Percentiles rank a stretch among this genome's conserved stretches.
phyloP scores from a whole-genome alignment of 2,329 filamentous ascomycete genomes.

The Neofusicoccum kwambonambiense region DNA sequence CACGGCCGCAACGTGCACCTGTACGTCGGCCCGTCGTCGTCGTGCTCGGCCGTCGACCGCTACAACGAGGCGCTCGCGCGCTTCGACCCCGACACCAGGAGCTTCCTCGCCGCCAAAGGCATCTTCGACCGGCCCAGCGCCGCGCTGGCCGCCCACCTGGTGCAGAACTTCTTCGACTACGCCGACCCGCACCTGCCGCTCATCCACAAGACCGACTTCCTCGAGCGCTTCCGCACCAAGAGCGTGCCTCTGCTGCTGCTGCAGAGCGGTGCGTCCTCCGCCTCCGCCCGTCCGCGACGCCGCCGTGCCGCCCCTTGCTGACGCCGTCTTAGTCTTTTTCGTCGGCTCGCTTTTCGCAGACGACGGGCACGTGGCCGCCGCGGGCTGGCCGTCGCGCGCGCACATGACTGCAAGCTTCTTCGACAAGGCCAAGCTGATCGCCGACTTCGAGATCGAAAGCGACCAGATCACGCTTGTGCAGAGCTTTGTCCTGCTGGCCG shows the following conservation, averaged over 20 bases:
- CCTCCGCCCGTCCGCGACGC: too few species aligned
- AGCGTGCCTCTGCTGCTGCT: neutral
- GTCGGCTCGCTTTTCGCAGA: conserved; percentile 2
- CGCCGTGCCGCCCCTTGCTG: too few species aligned
- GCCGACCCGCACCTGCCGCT: neutral
- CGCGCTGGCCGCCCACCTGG: neutral
- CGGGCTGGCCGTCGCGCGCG: neutral
- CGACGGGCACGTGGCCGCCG: neutral
- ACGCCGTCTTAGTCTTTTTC: neutral
- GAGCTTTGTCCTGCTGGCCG: neutral
- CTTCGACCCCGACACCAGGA: neutral
- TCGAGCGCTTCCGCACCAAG: neutral
- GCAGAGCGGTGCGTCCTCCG: neutral
- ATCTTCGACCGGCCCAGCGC: neutral
- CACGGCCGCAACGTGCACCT: neutral
- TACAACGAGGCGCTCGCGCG: neutral
- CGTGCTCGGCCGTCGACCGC: neutral
- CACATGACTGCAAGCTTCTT: conserved; percentile 1
- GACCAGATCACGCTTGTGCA: conserved; percentile 4
- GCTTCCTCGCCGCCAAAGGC: neutral
- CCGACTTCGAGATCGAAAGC: conserved; percentile 5
- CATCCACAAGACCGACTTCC: neutral
- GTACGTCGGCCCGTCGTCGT: neutral
- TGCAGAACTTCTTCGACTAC: neutral
- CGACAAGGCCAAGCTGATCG: conserved; percentile 4